A percentile compares a stretch with the other conserved stretches of the same genome.
phyloP scores from a whole-genome alignment of 2,329 filamentous ascomycete genomes.

The Sporothrix pallida region DNA sequence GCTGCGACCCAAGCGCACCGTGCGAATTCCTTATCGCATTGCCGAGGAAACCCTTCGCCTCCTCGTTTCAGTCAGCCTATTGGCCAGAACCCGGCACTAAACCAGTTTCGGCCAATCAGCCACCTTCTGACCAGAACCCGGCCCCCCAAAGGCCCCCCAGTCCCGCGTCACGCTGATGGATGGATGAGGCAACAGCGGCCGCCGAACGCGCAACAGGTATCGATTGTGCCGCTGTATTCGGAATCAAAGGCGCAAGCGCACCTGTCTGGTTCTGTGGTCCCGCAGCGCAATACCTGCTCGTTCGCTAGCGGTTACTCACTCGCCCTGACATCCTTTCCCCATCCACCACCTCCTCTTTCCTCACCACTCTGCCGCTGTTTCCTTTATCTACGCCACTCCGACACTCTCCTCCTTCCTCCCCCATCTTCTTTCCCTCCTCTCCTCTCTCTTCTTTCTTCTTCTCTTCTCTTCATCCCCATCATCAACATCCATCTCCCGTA shows the following conservation, averaged over 20 bases:
- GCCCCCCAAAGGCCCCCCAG: slow-evolving; percentile 21
- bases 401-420: slow-evolving; percentile 37
- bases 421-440: slow-evolving; percentile 33
- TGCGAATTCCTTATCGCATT: slow-evolving; percentile 41
- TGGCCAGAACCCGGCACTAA: slow-evolving; percentile 41
- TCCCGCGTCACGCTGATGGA: slow-evolving; percentile 37
- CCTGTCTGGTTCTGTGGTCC: slow-evolving; percentile 19
- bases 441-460: slow-evolving; percentile 26
- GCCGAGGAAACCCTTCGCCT: slow-evolving; percentile 41
- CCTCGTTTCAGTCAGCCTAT: slow-evolving; percentile 39
- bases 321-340: slow-evolving; percentile 6
- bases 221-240: slow-evolving; percentile 23
- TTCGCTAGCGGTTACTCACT: slow-evolving; percentile 32
- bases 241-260: slow-evolving; percentile 18
- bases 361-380: slow-evolving; percentile 19
- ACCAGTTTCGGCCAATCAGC: slow-evolving; percentile 37
- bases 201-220: slow-evolving; percentile 38
- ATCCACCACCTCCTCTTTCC: slow-evolving; percentile 25
- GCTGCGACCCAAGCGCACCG: slow-evolving; percentile 31
- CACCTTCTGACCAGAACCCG: slow-evolving; percentile 36
- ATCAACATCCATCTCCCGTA: slow-evolving; percentile 23
- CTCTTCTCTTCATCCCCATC: slow-evolving; percentile 17
- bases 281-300: slow-evolving; percentile 29
- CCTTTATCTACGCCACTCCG: slow-evolving; percentile 42
- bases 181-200: slow-evolving; percentile 40